Evolutionary conservation across 352 stramenopile species (phyloP), one percentile per base, ranked within the genome.

Genomic region (Elongisporangium senticosum): DNA sequence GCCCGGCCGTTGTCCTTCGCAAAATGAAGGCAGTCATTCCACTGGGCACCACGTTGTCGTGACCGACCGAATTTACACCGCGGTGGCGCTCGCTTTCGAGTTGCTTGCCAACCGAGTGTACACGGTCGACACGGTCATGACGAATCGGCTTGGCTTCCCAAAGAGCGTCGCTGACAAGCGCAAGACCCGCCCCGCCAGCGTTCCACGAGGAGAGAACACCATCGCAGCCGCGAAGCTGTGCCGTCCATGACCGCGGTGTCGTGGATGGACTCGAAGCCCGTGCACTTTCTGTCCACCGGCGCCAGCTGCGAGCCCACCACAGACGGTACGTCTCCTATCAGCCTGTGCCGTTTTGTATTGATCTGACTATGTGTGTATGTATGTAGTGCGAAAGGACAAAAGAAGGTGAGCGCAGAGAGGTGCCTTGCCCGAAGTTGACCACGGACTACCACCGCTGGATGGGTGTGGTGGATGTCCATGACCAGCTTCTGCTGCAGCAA

Each of bases 371-470:
- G 24, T 7, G 24, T 68, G 2, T 49, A 63, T 51, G 4, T 53
- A 14, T 33, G 26, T 37, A 13, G 53, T 0, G 5, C 49, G 53
- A 2, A 19, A 51, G 15, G 24, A 54, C 8, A 7, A 20, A 2
- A n/a, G 20, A 7, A 4, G 28, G 48, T 7, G 39, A 50, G 24
- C 49, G 67, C n/a, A 14, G 47, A 0, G 56, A 63, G 15, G 57
- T 65, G 0, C 23, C 24, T 0, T 64, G 39, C 26, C 64, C 53
- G 0, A 22, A 55, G 2, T 40, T 61, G 1, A 24, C 58, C 1
- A 64, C 60, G 17, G 52, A 67, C 22, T 65, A 65, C 17, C 60
- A 67, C n/a, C 17, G 33, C 4, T 57, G 43, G 17, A 66, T 70
- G 59, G 63, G 59, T 0, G 47, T 43, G 2, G 40, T 68, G 21